A percentile compares a stretch with the other conserved stretches of the same genome.
Conservation (phyloP, 176 grass and related monocot species). For the Paspalum vaginatum region DNA sequence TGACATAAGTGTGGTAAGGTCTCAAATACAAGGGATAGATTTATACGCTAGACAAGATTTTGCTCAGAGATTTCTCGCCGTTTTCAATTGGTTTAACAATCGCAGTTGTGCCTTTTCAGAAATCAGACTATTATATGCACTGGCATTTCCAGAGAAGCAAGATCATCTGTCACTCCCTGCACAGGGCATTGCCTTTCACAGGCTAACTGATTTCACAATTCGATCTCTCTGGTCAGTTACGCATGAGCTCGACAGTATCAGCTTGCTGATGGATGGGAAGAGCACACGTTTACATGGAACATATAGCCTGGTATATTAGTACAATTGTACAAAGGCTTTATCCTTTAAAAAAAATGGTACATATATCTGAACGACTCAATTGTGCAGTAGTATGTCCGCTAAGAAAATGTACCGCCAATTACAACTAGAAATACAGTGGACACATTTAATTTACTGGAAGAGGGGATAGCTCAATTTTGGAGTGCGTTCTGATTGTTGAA, state of each 20-base stretch:
- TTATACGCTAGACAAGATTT: not conserved
- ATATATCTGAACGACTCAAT: slow-evolving; percentile 2
- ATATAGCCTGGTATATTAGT: not conserved
- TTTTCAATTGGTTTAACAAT: slow-evolving; percentile 9
- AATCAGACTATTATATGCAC: slow-evolving; percentile 11
- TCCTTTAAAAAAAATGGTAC: not conserved
- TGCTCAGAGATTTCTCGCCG: not conserved
- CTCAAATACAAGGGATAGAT: slow-evolving; percentile 24
- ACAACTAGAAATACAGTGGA: not conserved
- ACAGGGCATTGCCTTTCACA: slow-evolving; percentile 29
- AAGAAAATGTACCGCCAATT: not conserved
- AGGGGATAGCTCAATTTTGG: slow-evolving; percentile 34
- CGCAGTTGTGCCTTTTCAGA: not conserved
- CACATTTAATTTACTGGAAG: slow-evolving; percentile 15
- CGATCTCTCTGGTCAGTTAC: slow-evolving; percentile 9
- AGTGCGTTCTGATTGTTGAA: not conserved
- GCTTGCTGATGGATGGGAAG: slow-evolving; percentile 27
- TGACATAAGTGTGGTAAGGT: slow-evolving; percentile 46
- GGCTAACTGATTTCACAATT: slow-evolving; percentile 12
- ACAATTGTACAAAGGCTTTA: slow-evolving; percentile 19
- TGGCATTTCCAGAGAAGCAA: not conserved
- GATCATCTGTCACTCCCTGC: slow-evolving; percentile 5
- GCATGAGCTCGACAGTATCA: not conserved
- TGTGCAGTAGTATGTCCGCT: slow-evolving; percentile 45
- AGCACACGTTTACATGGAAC: not conserved